Conservation (phyloP, 257 asterid genomes). For the Marsdenia floribunda region DNA sequence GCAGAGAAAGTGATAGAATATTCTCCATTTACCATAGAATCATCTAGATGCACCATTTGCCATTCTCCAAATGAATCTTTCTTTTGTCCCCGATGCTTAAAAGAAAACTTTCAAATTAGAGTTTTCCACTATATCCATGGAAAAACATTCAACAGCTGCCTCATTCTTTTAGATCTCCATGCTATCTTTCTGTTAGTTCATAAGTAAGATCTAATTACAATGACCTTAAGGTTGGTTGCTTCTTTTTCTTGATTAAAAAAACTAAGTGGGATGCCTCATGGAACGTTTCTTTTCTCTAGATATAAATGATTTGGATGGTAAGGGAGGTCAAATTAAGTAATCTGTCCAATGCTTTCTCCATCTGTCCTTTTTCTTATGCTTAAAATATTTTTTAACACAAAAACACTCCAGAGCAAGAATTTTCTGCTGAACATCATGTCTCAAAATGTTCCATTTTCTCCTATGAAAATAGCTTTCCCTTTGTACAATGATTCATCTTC, state of each 20-base stretch:
- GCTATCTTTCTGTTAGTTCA: background rate
- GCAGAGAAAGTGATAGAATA: background rate
- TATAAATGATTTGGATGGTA: background rate
- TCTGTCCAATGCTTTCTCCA: background rate
- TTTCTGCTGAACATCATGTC: background rate
- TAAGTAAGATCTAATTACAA: background rate
- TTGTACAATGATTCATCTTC: background rate
- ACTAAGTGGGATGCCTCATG: background rate
- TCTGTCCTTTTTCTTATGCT: background rate
- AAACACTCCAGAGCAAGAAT: background rate
- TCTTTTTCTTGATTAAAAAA: background rate
- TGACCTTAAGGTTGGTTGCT: background rate
- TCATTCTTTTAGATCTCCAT: background rate
- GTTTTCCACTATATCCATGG: background rate
- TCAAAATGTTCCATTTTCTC: background rate
- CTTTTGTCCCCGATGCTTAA: too few relatives aligned
- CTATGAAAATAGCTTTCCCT: background rate
- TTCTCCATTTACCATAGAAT: background rate
- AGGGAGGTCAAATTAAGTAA: background rate
- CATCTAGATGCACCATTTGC: background rate
- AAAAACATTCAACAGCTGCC: constrained; percentile 1
- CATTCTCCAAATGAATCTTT: background rate
- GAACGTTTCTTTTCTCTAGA: background rate
- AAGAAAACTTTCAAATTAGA: background rate
- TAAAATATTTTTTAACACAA: background rate